Conservation (phyloP, 257 asterid genomes). For the Penstemon davidsonii region DNA sequence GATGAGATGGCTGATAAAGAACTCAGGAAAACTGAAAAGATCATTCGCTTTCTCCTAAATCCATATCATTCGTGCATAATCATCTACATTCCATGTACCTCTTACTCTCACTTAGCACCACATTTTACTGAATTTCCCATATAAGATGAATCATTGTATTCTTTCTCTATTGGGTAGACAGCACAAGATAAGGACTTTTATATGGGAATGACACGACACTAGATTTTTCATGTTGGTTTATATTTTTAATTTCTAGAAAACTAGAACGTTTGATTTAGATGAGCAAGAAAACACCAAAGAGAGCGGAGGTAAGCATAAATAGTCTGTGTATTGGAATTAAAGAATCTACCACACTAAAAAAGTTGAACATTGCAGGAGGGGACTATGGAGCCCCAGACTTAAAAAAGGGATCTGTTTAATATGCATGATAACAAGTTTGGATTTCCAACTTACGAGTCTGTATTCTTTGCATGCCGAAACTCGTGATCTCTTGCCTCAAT, state of each 20-base stretch:
- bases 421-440: background rate
- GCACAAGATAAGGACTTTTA: background rate
- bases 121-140: background rate
- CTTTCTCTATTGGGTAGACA: background rate
- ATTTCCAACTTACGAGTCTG: slow-evolving; percentile 48
- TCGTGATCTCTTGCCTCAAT: slow-evolving; percentile 46
- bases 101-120: background rate
- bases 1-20: slow-evolving; percentile 5
- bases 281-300: slow-evolving; percentile 23
- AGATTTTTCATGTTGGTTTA: slow-evolving; percentile 2
- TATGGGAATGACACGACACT: background rate
- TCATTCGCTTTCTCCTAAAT: slow-evolving; percentile 13
- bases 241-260: slow-evolving; percentile 5
- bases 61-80: slow-evolving; percentile 14
- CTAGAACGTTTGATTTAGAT: background rate
- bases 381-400: background rate
- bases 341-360: slow-evolving; percentile 1
- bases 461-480: slow-evolving; percentile 32
- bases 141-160: background rate
- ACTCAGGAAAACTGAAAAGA: background rate
- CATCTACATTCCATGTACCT: background rate
- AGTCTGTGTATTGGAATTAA: background rate
- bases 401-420: slow-evolving; percentile 2
- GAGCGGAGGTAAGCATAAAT: background rate
- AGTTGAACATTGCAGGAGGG: background rate